A percentile compares a stretch with the other conserved stretches of the same genome.
Evolutionary conservation across 2,329 filamentous ascomycete genomes (phyloP).

Genomic region (Hymenoscyphus fructigenus): DNA sequence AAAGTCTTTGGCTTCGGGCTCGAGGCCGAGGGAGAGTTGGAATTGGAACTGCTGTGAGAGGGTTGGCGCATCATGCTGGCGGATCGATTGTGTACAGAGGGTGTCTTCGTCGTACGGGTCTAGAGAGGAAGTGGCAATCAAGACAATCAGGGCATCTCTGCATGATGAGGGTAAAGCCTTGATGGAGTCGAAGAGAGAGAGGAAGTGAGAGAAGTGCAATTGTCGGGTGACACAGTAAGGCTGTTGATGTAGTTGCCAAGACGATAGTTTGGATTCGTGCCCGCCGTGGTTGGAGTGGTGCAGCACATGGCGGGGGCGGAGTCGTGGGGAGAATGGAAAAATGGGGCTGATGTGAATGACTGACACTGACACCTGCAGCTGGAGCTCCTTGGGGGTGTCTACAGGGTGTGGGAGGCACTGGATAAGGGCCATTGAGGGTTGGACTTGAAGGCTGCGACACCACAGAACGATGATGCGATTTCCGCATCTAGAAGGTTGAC

Average conservation of each 20-base stretch:
- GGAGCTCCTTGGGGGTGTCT: no score
- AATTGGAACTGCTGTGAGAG: conserved; percentile 23
- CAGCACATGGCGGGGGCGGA: neutral
- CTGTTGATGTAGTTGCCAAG: conserved; percentile 4
- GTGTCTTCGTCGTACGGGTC: conserved; percentile 14
- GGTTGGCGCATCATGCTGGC: conserved; percentile 24
- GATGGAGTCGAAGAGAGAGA: neutral
- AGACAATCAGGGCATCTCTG: neutral
- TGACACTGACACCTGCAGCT: no score
- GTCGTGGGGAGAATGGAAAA: no score
- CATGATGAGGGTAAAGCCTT: conserved; percentile 8
- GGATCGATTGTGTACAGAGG: neutral
- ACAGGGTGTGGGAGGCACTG: no score
- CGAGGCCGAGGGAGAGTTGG: conserved; percentile 17
- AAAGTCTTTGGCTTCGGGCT: conserved; percentile 24
- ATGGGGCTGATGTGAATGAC: no score
- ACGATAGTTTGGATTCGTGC: neutral
- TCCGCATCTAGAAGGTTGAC: no score
- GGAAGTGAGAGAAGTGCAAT: neutral
- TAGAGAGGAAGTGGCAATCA: conserved; percentile 1
- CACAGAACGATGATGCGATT: no score
- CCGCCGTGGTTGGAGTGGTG: neutral
- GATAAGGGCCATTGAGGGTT: no score
- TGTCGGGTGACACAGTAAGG: neutral
- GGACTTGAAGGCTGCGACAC: no score